Evolutionary conservation across 208 protist species (phyloP).

Genomic region (Trypanosoma boissoni): DNA sequence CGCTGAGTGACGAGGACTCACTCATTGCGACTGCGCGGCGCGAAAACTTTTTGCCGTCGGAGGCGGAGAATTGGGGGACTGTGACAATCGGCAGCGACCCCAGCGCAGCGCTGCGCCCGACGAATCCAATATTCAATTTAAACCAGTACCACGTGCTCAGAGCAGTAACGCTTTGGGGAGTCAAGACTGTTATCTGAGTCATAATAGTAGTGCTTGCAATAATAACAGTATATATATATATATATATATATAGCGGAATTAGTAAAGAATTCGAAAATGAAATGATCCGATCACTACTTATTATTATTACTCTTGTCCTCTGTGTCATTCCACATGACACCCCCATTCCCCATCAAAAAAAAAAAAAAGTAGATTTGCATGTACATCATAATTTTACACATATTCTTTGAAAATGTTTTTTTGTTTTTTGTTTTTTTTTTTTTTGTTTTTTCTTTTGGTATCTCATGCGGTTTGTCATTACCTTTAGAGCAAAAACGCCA

Average conservation of each 20-base stretch:
- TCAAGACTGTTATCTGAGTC: conserved; percentile 44
- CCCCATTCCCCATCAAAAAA: background rate
- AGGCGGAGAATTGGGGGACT: conserved; percentile 33
- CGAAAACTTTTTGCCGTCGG: conserved; percentile 43
- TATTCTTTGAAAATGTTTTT: background rate
- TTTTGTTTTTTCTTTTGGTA: too few relatives aligned
- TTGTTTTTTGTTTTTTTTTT: background rate
- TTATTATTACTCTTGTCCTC: conserved; percentile 1
- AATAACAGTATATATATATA: too few relatives aligned
- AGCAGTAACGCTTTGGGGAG: conserved; percentile 39
- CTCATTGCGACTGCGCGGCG: conserved; percentile 37
- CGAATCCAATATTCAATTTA: conserved; percentile 83
- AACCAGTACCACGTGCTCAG: conserved; percentile 39
- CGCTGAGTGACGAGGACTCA: conserved; percentile 3
- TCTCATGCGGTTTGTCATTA: too few relatives aligned
- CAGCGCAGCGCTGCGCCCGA: conserved; percentile 31
- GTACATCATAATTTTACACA: background rate
- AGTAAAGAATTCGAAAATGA: too few relatives aligned
- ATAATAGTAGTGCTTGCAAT: background rate
- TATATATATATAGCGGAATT: conserved; percentile 1
- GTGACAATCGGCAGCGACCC: conserved; percentile 28
- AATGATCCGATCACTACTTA: background rate
- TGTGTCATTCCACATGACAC: background rate
- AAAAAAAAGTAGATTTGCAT: background rate
- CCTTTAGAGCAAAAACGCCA: too few relatives aligned